Conservation (phyloP, 2,329 filamentous ascomycete genomes). For the Monosporascus ibericus region DNA sequence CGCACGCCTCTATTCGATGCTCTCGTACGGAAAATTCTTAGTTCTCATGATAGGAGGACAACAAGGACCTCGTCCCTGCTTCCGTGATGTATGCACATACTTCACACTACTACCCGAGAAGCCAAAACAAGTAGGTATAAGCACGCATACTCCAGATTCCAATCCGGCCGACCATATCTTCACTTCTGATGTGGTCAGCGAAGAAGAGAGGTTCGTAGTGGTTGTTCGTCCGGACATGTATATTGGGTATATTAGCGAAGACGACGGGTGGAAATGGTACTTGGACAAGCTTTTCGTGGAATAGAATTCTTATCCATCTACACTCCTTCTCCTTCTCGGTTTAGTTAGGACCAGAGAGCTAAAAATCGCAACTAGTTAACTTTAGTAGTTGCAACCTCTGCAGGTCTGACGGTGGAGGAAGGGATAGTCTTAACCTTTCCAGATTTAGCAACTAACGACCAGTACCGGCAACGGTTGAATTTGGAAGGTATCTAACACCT, state of each 20-base stretch:
- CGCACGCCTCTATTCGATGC: constrained; percentile 25
- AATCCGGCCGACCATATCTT: constrained; percentile 14
- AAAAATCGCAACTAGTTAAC: not conserved
- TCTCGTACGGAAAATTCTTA: constrained; percentile 26
- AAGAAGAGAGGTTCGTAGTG: constrained; percentile 23
- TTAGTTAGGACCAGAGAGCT: not conserved
- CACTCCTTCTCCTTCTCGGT: not conserved
- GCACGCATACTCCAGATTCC: constrained; percentile 7
- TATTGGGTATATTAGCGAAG: constrained; percentile 27
- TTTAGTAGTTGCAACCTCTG: not conserved
- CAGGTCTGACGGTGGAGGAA: not conserved
- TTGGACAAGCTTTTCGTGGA: not conserved
- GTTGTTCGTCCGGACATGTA: constrained; percentile 37
- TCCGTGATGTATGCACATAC: constrained; percentile 5
- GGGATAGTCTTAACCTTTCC: not conserved
- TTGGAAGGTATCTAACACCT: not conserved
- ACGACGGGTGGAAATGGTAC: constrained; percentile 23
- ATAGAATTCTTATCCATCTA: not conserved
- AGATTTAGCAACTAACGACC: not conserved
- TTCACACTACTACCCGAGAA: constrained; percentile 5
- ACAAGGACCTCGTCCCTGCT: constrained; percentile 1
- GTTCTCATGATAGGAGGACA: constrained; percentile 15
- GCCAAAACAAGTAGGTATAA: not conserved
- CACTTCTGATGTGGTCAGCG: constrained; percentile 23
- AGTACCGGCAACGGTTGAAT: not conserved